Evolutionary conservation across 352 stramenopile species (phyloP), one percentile per base, ranked within the genome.

Genomic region (Hyaloperonospora arabidopsidis): DNA sequence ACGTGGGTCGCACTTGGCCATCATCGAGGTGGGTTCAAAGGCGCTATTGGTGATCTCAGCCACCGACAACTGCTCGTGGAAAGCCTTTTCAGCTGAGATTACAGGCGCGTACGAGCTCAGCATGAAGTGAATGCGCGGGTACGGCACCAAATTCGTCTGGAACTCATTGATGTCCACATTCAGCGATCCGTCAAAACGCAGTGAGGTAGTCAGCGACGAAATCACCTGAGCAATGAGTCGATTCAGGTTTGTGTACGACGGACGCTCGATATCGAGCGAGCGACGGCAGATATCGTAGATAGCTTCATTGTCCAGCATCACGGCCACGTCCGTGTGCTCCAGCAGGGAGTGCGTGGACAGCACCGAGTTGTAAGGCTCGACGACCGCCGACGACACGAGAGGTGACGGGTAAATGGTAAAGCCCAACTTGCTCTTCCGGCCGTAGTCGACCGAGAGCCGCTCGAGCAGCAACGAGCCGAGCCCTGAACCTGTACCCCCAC

Each of bases 331-430:
- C 15, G 95, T 98, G 79, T 98, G 88, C 74, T 98, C 94, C 32
- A 98, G 75, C 32, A 98, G 85, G 22, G 88, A 74, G 68, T 98
- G 94, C 19, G 93, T 97, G 5, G 91, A 97, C 21, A 98, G 76
- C 44, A 98, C 91, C 7, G 84, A 95, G 88, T 98, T 98, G 86
- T 99, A 99, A 11, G 96, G 96, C 73, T 98, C 96, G 7, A 99
- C 95, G 38, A 98, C 93, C 44, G 95, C 93, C 41, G 91, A 97
- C 13, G 93, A 97, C 46, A 98, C 87, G 67, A 98, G 87, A 14
- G 95, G 95, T 63, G 95, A 97, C 19, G 95, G 96, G 69, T 96
- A 98, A 40, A 99, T 93, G 17, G 94, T 93, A 72, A 98, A 99
- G 18, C 89, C 96, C 18, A 98, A 78, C 79, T 98, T 98, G 52